Conservation (phyloP, 2,329 filamentous ascomycete species). For the Cercospora nicotianae region DNA sequence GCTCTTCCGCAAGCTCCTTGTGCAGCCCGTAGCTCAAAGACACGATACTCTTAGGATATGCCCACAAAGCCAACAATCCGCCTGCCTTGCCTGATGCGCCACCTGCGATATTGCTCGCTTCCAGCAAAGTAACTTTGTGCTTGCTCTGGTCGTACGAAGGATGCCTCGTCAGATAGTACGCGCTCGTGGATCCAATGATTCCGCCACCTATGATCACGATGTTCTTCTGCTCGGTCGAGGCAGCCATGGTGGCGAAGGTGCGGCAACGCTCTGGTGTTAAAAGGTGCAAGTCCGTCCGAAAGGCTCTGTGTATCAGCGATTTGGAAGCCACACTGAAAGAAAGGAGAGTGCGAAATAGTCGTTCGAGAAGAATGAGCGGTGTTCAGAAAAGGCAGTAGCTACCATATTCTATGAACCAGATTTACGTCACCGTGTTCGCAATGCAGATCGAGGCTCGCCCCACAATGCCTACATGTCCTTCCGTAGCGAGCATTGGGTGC, state of each 20-base stretch:
- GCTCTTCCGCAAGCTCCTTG: constrained; percentile 77
- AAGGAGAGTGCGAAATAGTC: neutral
- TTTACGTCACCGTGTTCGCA: constrained; percentile 14
- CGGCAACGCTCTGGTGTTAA: neutral
- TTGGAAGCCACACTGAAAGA: constrained; percentile 1
- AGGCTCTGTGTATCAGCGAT: neutral
- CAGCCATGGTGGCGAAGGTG: constrained; percentile 32
- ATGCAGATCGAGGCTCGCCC: constrained; percentile 9
- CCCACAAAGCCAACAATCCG: constrained; percentile 86
- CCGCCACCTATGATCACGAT: constrained; percentile 65
- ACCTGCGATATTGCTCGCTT: constrained; percentile 82
- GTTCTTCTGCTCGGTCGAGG: constrained; percentile 32
- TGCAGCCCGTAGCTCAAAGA: constrained; percentile 84
- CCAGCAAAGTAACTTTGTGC: constrained; percentile 81
- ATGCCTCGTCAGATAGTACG: constrained; percentile 88
- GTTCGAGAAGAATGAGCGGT: neutral
- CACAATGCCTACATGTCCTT: neutral
- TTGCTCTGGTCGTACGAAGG: constrained; percentile 71
- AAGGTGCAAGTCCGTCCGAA: neutral
- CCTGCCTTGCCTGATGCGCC: constrained; percentile 94
- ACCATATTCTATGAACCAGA: neutral
- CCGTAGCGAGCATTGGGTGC: neutral
- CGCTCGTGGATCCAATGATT: constrained; percentile 87
- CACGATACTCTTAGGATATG: constrained; percentile 81
- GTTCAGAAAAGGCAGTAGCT: neutral